Base-by-base conservation (phyloP, 495 filamentous ascomycete genomes). In the Penicillium paradoxum region DNA sequence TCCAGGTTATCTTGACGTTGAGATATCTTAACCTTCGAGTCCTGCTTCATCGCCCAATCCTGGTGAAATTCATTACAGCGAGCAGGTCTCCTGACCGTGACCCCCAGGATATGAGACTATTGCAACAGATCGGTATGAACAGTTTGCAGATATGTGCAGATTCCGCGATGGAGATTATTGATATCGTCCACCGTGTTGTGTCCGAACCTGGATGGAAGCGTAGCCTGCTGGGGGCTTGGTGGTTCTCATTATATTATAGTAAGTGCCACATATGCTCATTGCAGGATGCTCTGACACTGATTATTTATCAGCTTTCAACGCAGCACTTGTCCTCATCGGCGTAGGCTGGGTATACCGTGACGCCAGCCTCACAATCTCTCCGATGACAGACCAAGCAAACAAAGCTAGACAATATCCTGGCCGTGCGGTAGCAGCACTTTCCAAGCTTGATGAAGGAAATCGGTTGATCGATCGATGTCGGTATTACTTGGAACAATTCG, bases 191-290 rank as follows among this genome's bases (percentile, higher is more conserved):
- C 29, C 55, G 57, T 6, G 51, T 71, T 10, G 65, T 67, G 4
- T 46, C 57, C 4, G 50, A 49, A 8, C 42, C 53, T 15, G 62
- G 51, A 54, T 55, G 57, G 67, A 43, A 61, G 39, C 45, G 59
- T 8, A 55, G 60, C 29, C 47, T 72, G 14, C 41, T 74, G 5
- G 72, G 72, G 1, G 73, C 73, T 24, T 74, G 72, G 70, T 71
- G 67, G 67, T 74, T 66, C 45, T 71, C 72, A 5, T 45, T 75
- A 15, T 74, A 74, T 22, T 75, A 74, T 48, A 70, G 70, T 73
- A 59, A 19, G 56, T 46, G n/a, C 27, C 15, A 6, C 29, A 34
- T 22, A 2, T 7, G 17, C 49, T 15, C 29, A 24, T 7, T 27
- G n/a, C 0, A 6, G 10, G 5, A n/a, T 15, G 6, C 1, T 32